A percentile compares a stretch with the other conserved stretches of the same genome.
These are phyloP conservation scores for Linderniella brevidens DNA, from an alignment of 257 asterid genomes.

Conservation along the genomic window DNA sequence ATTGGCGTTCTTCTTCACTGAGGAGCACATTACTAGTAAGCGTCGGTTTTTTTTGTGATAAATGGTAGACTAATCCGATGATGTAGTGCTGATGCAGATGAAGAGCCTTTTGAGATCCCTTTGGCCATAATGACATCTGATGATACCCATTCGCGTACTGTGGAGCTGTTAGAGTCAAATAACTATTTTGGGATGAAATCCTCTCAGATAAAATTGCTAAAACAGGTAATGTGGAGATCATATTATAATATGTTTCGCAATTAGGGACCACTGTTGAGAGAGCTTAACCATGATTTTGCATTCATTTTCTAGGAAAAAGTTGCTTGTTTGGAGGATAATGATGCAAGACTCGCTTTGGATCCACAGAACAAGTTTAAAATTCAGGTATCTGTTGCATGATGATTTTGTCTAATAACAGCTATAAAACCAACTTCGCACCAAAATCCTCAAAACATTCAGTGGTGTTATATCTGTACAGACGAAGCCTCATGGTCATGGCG, in stretches of 20 bases:
- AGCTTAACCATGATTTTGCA: conserved; percentile 2
- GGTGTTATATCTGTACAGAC: conserved; percentile 25
- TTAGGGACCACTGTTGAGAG: not conserved
- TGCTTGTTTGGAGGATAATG: conserved; percentile 97
- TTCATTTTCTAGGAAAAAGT: conserved; percentile 83
- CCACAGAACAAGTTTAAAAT: conserved; percentile 59
- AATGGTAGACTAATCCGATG: too few relatives aligned
- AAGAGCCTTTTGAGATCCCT: conserved; percentile 62
- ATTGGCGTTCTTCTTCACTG: too few relatives aligned
- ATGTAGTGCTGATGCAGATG: conserved; percentile 22
- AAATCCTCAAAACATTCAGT: too few relatives aligned
- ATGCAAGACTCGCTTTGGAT: conserved; percentile 85
- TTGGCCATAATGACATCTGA: conserved; percentile 94
- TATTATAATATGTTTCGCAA: not conserved
- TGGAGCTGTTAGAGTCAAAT: conserved; percentile 56
- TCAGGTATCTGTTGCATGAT: conserved; percentile 40
- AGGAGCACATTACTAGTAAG: too few relatives aligned
- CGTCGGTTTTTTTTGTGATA: too few relatives aligned
- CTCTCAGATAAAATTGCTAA: conserved; percentile 69
- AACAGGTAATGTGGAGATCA: conserved; percentile 48
- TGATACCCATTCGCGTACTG: conserved; percentile 76
- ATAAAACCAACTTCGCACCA: too few relatives aligned
- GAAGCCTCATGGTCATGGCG: conserved; percentile 99
- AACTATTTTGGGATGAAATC: conserved; percentile 90
- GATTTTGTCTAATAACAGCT: too few relatives aligned